Conservation (phyloP, 208 protist species). For the Acanthamoeba castellanii region DNA sequence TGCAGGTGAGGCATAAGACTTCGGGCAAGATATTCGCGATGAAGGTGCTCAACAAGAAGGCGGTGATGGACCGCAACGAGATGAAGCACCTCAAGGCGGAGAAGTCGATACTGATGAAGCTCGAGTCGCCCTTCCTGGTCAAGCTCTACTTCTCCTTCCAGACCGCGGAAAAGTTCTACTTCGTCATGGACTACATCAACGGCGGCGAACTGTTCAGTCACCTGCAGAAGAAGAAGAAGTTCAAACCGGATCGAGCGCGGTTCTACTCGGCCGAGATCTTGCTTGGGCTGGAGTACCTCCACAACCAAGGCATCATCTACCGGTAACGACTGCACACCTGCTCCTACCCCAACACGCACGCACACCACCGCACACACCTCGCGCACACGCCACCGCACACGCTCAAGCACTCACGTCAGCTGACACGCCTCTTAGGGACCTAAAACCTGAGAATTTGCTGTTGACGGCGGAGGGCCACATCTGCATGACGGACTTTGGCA, state of each 20-base stretch:
- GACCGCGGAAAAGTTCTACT: conserved; percentile 93
- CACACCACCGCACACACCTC: background rate
- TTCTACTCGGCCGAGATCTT: conserved; percentile 87
- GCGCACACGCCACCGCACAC: background rate
- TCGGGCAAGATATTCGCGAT: conserved; percentile 89
- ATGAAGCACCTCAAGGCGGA: conserved; percentile 86
- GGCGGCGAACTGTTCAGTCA: conserved; percentile 96
- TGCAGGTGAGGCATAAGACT: conserved; percentile 87
- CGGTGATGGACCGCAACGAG: conserved; percentile 86
- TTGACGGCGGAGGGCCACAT: conserved; percentile 80
- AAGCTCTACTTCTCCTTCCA: conserved; percentile 96
- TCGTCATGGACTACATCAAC: conserved; percentile 94
- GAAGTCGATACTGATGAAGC: conserved; percentile 84
- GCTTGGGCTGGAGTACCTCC: conserved; percentile 87
- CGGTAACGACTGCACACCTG: conserved; percentile 87
- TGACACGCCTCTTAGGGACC: background rate
- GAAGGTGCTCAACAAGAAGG: conserved; percentile 89
- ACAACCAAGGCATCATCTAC: conserved; percentile 87
- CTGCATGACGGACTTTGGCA: conserved; percentile 89
- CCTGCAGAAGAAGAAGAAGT: conserved; percentile 89
- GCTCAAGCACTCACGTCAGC: background rate
- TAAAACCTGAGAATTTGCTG: conserved; percentile 45
- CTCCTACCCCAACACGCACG: conserved; percentile 77
- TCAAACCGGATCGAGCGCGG: background rate
- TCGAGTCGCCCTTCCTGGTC: conserved; percentile 90